Base-by-base conservation (phyloP, 495 filamentous ascomycete species). In the Jackrogersella minutella region DNA sequence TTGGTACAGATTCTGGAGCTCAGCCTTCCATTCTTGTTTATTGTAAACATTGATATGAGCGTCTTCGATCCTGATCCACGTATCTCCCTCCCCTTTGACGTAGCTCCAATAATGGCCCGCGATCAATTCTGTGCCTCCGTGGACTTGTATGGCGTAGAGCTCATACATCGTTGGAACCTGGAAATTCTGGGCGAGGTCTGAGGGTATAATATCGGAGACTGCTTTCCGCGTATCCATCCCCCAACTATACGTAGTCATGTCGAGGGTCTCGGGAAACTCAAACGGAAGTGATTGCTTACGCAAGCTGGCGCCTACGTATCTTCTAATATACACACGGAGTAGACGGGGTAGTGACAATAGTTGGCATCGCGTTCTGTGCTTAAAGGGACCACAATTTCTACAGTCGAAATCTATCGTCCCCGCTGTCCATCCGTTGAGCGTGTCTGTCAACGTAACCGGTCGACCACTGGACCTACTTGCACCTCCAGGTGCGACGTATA, bases 81-180 rank as follows among this genome's bases (percentile, higher is more conserved):
- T 55, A 14, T 21, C 11, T 11, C 30, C 6, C 2, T 16, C 0
- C 8, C 2, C 28, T 17, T 11, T 40, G 33, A 50, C 10, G 14
- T 13, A 80, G 28, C 70, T 52, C 47, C 70, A 75, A 66, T 84
- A 86, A 52, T 86, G 83, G 0, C 83, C 83, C 10, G 62, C 65
- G 13, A 75, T 57, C 0, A 13, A 52, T 0, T 33, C n/a, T n/a
- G n/a, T 9, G 10, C 77, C 76, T 33, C 57, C 41, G 41, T 83
- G 81, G 39, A 74, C 47, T 31, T 74, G 75, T n/a, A 84, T 77
- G 31, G 76, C 81, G 68, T 79, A 83, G 41, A 78, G 77, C 21
- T 82, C 76, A 62, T 84, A 86, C 0, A 47, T 14, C 52, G 79
- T 73, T 11, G 63, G 53, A 2, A 64, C 64, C 11, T 53, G 44